Evolutionary conservation across 1,139 yeast species (phyloP), one percentile per base, ranked within the genome.

Genomic region (Blastobotrys indianensis): DNA sequence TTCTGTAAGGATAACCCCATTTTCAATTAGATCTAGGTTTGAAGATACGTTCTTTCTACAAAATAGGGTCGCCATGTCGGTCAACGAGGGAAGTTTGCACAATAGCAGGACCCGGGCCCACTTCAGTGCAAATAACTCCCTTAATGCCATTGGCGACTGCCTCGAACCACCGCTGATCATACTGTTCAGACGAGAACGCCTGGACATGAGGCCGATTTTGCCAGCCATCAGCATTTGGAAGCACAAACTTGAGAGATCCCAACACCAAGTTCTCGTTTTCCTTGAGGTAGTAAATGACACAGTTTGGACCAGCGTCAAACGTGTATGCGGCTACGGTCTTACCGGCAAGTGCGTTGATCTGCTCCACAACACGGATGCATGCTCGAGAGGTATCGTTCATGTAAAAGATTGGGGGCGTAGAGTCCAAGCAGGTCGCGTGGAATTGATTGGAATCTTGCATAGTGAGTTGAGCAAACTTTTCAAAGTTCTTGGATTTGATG

Each of bases 281-380:
- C 55, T 76, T 75, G 62, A 83, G 80, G 64, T 90, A 92, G 71
- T 92, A 92, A 52, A 92, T 77, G 42, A 92, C 99, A 11, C 97
- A 95, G 68, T 92, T 92, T 64, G 99, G 98, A 61, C 99, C 99
- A 34, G 99, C 99, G 66, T 92, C 99, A 62, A 85, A 92, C 2
- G 99, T 94, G 67, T 92, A 92, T 32, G 97, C 97, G 20, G 95
- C 97, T 46, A 88, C 74, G 13, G 75, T 75, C 57, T 75, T 72
- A 43, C 85, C 85, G 3, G 72, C 71, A 9, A 53, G 54, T 54
- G 74, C 81, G 63, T 92, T 92, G 64, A 92, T 79, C 48, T 74
- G 72, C 65, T 92, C 95, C 32, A 90, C 77, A 48, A 88, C 73
- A 58, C 85, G 85, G 57, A 94, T 85, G 61, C 90, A 80, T 52